Conservation (phyloP, 2,329 filamentous ascomycete species). For the Nannizziopsis arthrosporioides region DNA sequence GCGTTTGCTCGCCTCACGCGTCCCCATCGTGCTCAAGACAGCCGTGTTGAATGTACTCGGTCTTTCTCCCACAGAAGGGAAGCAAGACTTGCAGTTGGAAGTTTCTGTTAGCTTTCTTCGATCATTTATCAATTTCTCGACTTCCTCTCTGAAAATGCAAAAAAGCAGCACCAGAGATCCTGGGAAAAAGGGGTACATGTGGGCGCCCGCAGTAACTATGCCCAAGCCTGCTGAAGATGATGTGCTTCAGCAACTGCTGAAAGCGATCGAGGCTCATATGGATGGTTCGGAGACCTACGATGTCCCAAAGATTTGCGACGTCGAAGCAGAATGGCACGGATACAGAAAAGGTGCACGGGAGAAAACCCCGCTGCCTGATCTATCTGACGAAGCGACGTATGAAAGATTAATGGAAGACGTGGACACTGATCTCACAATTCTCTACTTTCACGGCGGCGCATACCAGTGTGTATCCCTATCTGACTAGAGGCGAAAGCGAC, state of each 20-base stretch:
- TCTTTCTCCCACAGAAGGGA: slow-evolving; percentile 57
- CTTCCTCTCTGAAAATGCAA: slow-evolving; percentile 53
- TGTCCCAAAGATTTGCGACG: slow-evolving; percentile 25
- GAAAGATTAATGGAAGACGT: slow-evolving; percentile 29
- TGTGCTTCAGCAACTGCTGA: slow-evolving; percentile 28
- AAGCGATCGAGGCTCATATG: slow-evolving; percentile 31
- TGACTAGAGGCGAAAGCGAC: neutral
- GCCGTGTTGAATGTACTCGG: slow-evolving; percentile 41
- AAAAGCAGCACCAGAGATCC: slow-evolving; percentile 49
- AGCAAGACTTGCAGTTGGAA: slow-evolving; percentile 68
- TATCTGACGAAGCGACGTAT: slow-evolving; percentile 36
- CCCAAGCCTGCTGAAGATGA: slow-evolving; percentile 45
- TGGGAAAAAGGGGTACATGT: slow-evolving; percentile 65
- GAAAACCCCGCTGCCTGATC: slow-evolving; percentile 28
- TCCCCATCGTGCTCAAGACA: slow-evolving; percentile 36
- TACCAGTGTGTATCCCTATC: slow-evolving; percentile 29
- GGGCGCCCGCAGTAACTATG: slow-evolving; percentile 62
- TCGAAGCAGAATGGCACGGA: slow-evolving; percentile 39
- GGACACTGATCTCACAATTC: slow-evolving; percentile 31
- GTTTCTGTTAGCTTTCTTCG: slow-evolving; percentile 62
- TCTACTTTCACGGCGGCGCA: slow-evolving; percentile 40
- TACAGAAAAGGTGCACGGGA: slow-evolving; percentile 31
- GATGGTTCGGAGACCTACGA: slow-evolving; percentile 30
- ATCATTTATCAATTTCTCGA: slow-evolving; percentile 43
- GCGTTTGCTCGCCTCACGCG: slow-evolving; percentile 28